Conservation (phyloP, 805 yeast species). For the Kazachstania psychrophila region DNA sequence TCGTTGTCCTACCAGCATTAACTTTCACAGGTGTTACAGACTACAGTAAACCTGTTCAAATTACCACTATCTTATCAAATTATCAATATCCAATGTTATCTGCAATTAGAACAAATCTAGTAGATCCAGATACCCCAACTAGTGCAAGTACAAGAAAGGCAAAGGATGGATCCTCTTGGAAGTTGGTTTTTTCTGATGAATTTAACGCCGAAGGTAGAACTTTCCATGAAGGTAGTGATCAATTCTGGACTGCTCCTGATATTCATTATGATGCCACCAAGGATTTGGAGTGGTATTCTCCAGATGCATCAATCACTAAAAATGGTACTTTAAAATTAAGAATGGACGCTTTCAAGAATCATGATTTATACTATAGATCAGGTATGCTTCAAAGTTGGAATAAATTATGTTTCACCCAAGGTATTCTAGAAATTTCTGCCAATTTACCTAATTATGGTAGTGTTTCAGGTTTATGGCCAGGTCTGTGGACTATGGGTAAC, state of each 20-base stretch:
- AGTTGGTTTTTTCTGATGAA: slow-evolving; percentile 81
- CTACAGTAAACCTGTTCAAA: slow-evolving; percentile 11
- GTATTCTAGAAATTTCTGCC: slow-evolving; percentile 66
- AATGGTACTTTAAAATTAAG: slow-evolving; percentile 61
- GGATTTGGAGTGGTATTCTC: slow-evolving; percentile 92
- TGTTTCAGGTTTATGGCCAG: slow-evolving; percentile 88
- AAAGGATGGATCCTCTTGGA: slow-evolving; percentile 58
- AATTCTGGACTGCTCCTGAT: slow-evolving; percentile 80
- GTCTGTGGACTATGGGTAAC: slow-evolving; percentile 91
- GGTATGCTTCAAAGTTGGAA: slow-evolving; percentile 94
- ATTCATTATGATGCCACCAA: slow-evolving; percentile 76
- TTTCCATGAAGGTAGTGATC: slow-evolving; percentile 85
- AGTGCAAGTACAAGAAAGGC: slow-evolving; percentile 42
- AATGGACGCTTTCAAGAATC: slow-evolving; percentile 77
- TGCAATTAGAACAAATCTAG: slow-evolving; percentile 42
- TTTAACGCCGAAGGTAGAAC: slow-evolving; percentile 84
- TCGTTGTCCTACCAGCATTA: slow-evolving; percentile 72
- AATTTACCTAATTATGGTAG: slow-evolving; percentile 71
- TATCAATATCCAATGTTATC: slow-evolving; percentile 44
- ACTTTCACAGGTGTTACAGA: slow-evolving; percentile 66
- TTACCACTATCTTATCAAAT: slow-evolving; percentile 36
- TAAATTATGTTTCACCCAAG: slow-evolving; percentile 80
- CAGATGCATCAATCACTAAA: slow-evolving; percentile 73
- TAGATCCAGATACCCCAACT: slow-evolving; percentile 57
- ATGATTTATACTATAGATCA: slow-evolving; percentile 70